A percentile compares a stretch with the other conserved stretches of the same genome.
Conservation (phyloP, 2,329 filamentous ascomycete genomes). For the Hirsutella minnesotensis region DNA sequence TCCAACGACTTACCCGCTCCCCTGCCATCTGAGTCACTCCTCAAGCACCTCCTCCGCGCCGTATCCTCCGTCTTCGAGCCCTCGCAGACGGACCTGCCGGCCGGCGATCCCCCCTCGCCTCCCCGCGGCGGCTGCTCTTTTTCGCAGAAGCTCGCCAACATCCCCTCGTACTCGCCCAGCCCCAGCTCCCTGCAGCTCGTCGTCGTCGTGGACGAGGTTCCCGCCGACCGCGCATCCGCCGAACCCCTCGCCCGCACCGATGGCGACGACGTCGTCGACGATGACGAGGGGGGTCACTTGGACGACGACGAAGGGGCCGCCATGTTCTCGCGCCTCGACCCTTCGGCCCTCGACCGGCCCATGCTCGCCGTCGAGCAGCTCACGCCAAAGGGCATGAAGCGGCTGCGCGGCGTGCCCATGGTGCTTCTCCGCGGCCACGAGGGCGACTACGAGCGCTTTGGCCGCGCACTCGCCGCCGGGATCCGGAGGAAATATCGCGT, state of each 20-base stretch:
- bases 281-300: not conserved
- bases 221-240: slow-evolving; percentile 8
- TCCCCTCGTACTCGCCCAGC: slow-evolving; percentile 63
- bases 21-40: slow-evolving; percentile 25
- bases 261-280: slow-evolving; percentile 20
- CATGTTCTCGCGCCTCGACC: slow-evolving; percentile 11
- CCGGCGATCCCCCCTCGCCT: slow-evolving; percentile 16
- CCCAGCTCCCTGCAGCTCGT: slow-evolving; percentile 62
- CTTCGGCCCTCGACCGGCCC: slow-evolving; percentile 38
- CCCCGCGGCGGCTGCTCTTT: slow-evolving; percentile 73
- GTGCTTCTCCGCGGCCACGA: slow-evolving; percentile 69
- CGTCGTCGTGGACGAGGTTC: slow-evolving; percentile 50
- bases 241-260: slow-evolving; percentile 43
- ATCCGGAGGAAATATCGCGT: slow-evolving; percentile 70
- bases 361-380: slow-evolving; percentile 64
- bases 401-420: slow-evolving; percentile 67
- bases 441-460: slow-evolving; percentile 47
- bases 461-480: slow-evolving; percentile 54
- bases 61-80: slow-evolving; percentile 32
- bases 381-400: slow-evolving; percentile 55
- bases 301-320: slow-evolving; percentile 49
- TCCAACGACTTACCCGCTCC: slow-evolving; percentile 1
- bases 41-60: slow-evolving; percentile 34
- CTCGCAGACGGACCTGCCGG: slow-evolving; percentile 16
- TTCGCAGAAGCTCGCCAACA: slow-evolving; percentile 67